Evolutionary conservation across 108 stramenopile species (phyloP).

Genomic region (Cyclotella baltica): DNA sequence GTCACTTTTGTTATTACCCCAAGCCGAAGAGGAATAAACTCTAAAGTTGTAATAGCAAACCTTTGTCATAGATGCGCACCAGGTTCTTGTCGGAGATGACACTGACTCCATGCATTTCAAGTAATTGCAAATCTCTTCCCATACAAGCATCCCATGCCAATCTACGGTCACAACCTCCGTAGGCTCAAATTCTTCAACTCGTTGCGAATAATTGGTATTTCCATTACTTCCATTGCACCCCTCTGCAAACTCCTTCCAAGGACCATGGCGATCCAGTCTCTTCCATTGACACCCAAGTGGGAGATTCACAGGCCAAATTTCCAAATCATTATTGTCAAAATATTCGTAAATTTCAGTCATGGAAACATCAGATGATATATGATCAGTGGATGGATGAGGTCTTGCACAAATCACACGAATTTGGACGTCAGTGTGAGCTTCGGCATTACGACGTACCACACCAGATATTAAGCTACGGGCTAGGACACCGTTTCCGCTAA

Average conservation of each 20-base stretch:
- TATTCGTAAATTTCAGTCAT: background rate
- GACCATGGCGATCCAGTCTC: constrained; percentile 45
- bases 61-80: background rate
- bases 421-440: background rate
- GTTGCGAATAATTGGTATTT: background rate
- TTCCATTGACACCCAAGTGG: constrained; percentile 36
- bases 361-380: background rate
- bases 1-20: background rate
- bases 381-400: constrained; percentile 30
- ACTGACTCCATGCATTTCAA: background rate
- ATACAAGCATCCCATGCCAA: constrained; percentile 48
- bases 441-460: constrained; percentile 1
- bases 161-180: constrained; percentile 40
- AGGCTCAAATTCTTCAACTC: constrained; percentile 5
- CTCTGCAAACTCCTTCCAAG: constrained; percentile 45
- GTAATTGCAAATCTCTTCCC: constrained; percentile 21
- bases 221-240: constrained; percentile 7
- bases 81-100: background rate
- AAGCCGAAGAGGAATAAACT: constrained; percentile 38
- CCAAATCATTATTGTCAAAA: constrained; percentile 7
- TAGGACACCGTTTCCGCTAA: constrained; percentile 26
- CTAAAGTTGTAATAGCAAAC: constrained; percentile 59
- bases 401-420: constrained; percentile 50
- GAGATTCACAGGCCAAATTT: constrained; percentile 37
- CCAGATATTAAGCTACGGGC: constrained; percentile 15